A percentile compares a stretch with the other conserved stretches of the same genome.
Evolutionary conservation across 106 monocot species (phyloP).

Genomic region (Cymbidium sinense): DNA sequence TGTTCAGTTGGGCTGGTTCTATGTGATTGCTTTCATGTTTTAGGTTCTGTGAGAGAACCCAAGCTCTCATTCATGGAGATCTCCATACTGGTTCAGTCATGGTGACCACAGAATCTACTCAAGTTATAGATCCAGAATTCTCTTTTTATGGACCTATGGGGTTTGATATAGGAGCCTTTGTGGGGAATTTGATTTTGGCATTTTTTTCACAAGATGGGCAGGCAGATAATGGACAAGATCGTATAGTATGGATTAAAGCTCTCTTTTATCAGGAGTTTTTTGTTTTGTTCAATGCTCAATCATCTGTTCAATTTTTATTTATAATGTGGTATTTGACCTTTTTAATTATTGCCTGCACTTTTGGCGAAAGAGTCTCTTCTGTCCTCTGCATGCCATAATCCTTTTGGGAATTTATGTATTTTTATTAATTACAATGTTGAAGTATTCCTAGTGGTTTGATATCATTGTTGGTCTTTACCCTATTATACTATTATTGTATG

Average conservation of each 20-base stretch:
- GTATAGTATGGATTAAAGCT: conserved; percentile 34
- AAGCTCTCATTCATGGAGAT: conserved; percentile 97
- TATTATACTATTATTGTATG: not conserved
- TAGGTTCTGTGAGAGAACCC: conserved; percentile 98
- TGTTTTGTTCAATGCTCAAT: not conserved
- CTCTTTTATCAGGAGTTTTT: not conserved
- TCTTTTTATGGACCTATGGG: conserved; percentile 99
- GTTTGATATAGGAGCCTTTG: conserved; percentile 89
- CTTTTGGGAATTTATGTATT: not conserved
- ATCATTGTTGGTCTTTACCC: not conserved
- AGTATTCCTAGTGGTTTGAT: not conserved
- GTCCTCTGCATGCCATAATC: not conserved
- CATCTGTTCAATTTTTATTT: not conserved
- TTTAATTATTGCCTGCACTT: not conserved
- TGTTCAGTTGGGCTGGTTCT: not conserved
- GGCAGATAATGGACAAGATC: conserved; percentile 44
- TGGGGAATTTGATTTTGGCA: conserved; percentile 90
- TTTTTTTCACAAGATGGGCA: conserved; percentile 96
- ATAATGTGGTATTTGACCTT: not conserved
- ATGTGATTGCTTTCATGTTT: not conserved
- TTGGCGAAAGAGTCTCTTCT: not conserved
- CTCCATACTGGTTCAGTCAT: conserved; percentile 93
- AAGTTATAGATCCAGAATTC: conserved; percentile 98
- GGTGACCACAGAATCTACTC: conserved; percentile 85
- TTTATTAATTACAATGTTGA: too few species aligned